phyloP scores from a whole-genome alignment of 129 eudicot genomes.

The Saussurea involucrata region DNA sequence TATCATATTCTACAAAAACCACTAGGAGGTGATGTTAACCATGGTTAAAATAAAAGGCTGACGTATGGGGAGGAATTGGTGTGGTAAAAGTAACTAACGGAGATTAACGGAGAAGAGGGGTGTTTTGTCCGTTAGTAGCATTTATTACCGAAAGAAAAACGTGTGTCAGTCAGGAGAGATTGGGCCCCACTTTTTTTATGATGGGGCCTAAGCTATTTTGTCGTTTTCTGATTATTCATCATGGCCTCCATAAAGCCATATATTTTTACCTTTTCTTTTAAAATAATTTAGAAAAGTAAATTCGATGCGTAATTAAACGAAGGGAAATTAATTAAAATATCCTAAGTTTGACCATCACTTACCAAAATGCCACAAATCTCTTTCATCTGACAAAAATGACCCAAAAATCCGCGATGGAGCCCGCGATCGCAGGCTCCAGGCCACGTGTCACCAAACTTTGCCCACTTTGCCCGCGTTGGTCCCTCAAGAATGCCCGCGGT shows the following conservation, averaged over 20 bases:
- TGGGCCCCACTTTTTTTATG: constrained; percentile 7
- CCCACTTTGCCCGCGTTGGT: no score
- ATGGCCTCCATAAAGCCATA: constrained; percentile 3
- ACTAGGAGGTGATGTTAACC: not conserved
- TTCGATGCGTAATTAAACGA: not conserved
- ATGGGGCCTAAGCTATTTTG: constrained; percentile 9
- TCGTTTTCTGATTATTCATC: constrained; percentile 23
- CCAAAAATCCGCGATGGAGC: no score
- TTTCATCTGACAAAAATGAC: no score
- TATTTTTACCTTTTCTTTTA: not conserved
- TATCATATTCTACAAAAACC: no score
- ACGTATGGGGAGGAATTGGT: not conserved
- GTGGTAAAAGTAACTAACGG: constrained; percentile 11
- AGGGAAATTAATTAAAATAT: no score
- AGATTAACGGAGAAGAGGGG: not conserved
- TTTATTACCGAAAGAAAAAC: constrained; percentile 20
- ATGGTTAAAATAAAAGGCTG: not conserved
- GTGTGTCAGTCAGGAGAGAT: constrained; percentile 12
- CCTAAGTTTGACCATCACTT: no score
- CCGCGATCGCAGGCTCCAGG: no score
- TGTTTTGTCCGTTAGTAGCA: constrained; percentile 19
- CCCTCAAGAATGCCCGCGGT: no score
- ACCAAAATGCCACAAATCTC: no score
- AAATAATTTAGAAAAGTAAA: not conserved
- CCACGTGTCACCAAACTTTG: no score